Base-by-base conservation (phyloP, 2,329 filamentous ascomycete genomes). In the Fusarium concolor region DNA sequence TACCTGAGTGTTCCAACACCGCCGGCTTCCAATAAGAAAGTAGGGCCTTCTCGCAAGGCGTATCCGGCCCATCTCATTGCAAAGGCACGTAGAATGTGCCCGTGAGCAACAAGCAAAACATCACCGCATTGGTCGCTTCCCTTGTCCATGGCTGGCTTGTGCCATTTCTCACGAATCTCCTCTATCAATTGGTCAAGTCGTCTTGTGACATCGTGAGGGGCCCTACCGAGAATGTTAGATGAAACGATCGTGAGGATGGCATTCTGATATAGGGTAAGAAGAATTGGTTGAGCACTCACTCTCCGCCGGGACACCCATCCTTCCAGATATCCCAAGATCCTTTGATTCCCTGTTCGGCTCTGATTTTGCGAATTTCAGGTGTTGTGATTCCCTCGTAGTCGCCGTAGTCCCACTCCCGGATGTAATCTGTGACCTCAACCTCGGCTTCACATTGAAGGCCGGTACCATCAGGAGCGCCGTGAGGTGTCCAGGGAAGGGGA, bases 401-500 rank as follows among this genome's bases (percentile, higher is more conserved):
- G 43, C 92, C 93, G 75, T 97, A 96, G 79, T 96, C 90, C 93
- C 93, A 96, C 78, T 96, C 92, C 17, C 91, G 86, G 57, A 96
- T 88, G 62, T 89, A 89, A 51, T 92, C 86, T 2, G 90, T 92
- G 65, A 93, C 81, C 72, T 92, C 84, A 22, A 94, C 83, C 26
- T 82, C 80, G 10, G 91, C 90, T 15, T 80, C 74, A 51, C 89
- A 92, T 26, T 80, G 77, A 26, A 85, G 80, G 11, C 73, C 73
- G 29, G 79, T 77, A 24, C 78, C 75, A 2, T 76, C 68, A 15
- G 73, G 62, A 4, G 74, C 70, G 56, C 84, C 82, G 62, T 86
- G 84, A 17, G 79, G 73, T 33, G 85, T 77, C 93, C 93, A 97
- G 0, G 94, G 94, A 17, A 94, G 83, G 3, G 85, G 65, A 39